Evolutionary conservation across 2,329 filamentous ascomycete genomes (phyloP), one percentile per base, ranked within the genome.

Genomic region (Nothophaeocryptopus gaeumannii): DNA sequence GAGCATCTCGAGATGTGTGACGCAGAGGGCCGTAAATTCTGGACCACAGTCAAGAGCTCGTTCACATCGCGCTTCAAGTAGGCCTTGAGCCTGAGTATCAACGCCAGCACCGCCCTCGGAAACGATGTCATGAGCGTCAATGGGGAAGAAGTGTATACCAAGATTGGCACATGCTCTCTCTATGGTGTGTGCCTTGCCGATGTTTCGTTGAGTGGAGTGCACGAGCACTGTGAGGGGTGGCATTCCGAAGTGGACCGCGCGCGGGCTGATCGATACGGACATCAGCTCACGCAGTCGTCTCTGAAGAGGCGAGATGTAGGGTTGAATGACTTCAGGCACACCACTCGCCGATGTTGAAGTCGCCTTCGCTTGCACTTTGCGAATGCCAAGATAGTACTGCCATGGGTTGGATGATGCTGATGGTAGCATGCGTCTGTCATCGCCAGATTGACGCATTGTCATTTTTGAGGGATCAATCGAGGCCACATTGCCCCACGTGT

Each of bases 61-160:
- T 54, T 96, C 93, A 1, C 90, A 88, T 43, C 93, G 82, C 3
- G 88, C 89, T 64, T 93, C 87, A 12, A 99, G 74, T 58, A 95
- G 88, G 1, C 88, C 91, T 65, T 96, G 92, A 0, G 91, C 96
- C 71, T 97, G 96, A 26, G 95, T 87, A 65, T 99, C 93, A 47
- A 88, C 86, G 8, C 89, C 89, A 45, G 89, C 86, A 38, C 86
- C 86, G 11, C 89, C 89, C 67, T 97, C 92, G n/a, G 89, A 92
- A 4, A 96, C 76, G 36, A 99, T 89, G 62, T 99, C 93, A 63
- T 95, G 96, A 0, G 89, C 88, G 67, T 97, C 90, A 45, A 99
- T 88, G 0, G 82, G 72, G 66, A 96, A 97, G 0, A 84, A 87
- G 67, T 99, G 93, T 12, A 97, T 76, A 3, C 93, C 93, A 55